Conservation (phyloP, 2,329 filamentous ascomycete species). For the Ramularia collo-cygni region DNA sequence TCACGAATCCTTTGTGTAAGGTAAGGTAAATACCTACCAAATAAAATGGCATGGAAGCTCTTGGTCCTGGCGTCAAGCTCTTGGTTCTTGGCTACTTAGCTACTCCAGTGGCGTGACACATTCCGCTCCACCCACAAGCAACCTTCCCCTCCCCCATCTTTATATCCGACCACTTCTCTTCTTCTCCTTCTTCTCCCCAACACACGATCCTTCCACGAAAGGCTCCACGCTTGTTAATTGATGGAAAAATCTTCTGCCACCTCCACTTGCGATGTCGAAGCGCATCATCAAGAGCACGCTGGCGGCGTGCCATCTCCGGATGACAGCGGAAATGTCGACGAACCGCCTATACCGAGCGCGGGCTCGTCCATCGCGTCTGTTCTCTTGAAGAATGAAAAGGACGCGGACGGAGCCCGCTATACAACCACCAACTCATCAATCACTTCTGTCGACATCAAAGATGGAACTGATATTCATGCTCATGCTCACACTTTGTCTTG, state of each 20-base stretch:
- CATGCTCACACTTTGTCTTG: slow-evolving; percentile 18
- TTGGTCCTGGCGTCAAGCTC: too few relatives aligned
- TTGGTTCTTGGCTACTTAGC: too few relatives aligned
- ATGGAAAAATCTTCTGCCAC: slow-evolving; percentile 23
- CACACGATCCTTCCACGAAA: slow-evolving; percentile 7
- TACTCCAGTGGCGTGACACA: slow-evolving; percentile 1
- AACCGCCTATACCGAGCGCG: slow-evolving; percentile 26
- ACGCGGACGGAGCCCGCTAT: slow-evolving; percentile 22
- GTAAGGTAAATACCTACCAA: too few relatives aligned
- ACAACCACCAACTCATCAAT: slow-evolving; percentile 14
- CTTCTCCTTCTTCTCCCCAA: background rate
- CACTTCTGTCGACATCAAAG: slow-evolving; percentile 10
- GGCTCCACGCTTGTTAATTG: slow-evolving; percentile 14
- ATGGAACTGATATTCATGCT: slow-evolving; percentile 12
- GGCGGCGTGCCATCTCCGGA: slow-evolving; percentile 17
- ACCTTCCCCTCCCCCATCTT: background rate
- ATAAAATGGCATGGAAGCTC: too few relatives aligned
- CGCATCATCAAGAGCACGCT: slow-evolving; percentile 17
- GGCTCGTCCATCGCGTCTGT: slow-evolving; percentile 21
- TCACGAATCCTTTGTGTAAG: too few relatives aligned
- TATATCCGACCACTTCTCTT: background rate
- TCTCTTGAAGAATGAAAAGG: slow-evolving; percentile 19
- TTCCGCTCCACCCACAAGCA: slow-evolving; percentile 2
- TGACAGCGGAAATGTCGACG: slow-evolving; percentile 22
- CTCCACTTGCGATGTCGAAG: slow-evolving; percentile 17